These are phyloP conservation scores for Diaporthe aspalathi DNA, from an alignment of 2,329 filamentous ascomycete genomes.

Conservation along the genomic window DNA sequence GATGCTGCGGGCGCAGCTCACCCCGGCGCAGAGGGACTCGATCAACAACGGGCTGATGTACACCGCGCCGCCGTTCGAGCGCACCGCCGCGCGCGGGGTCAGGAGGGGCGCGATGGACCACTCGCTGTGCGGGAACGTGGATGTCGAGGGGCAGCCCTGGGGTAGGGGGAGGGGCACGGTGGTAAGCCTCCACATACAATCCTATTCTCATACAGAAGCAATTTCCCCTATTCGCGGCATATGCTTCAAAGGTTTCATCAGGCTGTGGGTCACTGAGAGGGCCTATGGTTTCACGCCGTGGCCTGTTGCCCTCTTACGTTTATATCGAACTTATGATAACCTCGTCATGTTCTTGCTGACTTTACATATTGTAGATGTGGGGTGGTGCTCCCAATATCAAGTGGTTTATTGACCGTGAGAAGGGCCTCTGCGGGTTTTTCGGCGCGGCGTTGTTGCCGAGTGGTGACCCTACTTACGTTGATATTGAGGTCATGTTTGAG, in stretches of 20 bases:
- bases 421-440: slow-evolving; percentile 55
- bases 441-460: slow-evolving; percentile 32
- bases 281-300: too few species aligned
- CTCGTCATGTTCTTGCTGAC: too few species aligned
- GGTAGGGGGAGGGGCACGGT: slow-evolving; percentile 58
- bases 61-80: slow-evolving; percentile 49
- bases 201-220: too few species aligned
- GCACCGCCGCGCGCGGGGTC: slow-evolving; percentile 40
- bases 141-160: slow-evolving; percentile 53
- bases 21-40: slow-evolving; percentile 42
- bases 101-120: slow-evolving; percentile 48
- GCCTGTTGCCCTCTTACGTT: too few species aligned
- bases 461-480: slow-evolving; percentile 32
- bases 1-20: slow-evolving; percentile 62
- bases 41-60: slow-evolving; percentile 46
- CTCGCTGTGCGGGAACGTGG: slow-evolving; percentile 56
- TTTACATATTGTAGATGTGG: slow-evolving; percentile 48
- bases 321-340: too few species aligned
- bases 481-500: slow-evolving; percentile 33
- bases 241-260: too few species aligned
- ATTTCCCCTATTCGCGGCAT: too few species aligned
- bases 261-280: too few species aligned
- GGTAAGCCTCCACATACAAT: not conserved
- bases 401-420: slow-evolving; percentile 63
- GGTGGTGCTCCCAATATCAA: slow-evolving; percentile 57